phyloP scores from a whole-genome alignment of 495 filamentous ascomycete genomes.

The Melanomma pulvis-pyrius region DNA sequence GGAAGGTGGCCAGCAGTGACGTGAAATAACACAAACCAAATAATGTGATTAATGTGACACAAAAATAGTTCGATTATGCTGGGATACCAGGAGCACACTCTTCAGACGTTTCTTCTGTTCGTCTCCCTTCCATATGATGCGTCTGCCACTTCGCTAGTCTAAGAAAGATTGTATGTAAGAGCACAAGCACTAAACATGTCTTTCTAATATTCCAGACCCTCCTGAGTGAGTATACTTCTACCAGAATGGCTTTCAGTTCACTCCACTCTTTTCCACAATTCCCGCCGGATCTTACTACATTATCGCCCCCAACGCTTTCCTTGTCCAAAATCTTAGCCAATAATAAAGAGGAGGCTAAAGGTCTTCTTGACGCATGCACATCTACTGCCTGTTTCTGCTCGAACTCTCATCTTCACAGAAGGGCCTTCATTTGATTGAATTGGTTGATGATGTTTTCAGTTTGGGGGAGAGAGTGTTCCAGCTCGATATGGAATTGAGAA shows the following conservation, averaged over 20 bases:
- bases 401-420: neutral
- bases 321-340: neutral
- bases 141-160: neutral
- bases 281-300: neutral
- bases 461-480: neutral
- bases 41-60: no score
- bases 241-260: neutral
- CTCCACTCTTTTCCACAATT: neutral
- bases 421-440: neutral
- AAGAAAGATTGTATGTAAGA: neutral
- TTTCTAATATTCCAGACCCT: neutral
- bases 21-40: no score
- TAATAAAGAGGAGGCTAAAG: neutral
- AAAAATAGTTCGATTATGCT: no score
- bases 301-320: neutral
- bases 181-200: neutral
- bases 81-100: no score
- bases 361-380: neutral
- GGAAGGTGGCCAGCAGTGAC: no score
- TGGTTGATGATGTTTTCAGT: neutral
- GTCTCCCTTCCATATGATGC: no score
- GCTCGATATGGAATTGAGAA: neutral
- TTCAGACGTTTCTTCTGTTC: no score
- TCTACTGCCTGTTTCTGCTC: constrained; percentile 1
- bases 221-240: neutral